phyloP scores from a whole-genome alignment of 306 rosid genomes.

The Gastrolobium bilobum region DNA sequence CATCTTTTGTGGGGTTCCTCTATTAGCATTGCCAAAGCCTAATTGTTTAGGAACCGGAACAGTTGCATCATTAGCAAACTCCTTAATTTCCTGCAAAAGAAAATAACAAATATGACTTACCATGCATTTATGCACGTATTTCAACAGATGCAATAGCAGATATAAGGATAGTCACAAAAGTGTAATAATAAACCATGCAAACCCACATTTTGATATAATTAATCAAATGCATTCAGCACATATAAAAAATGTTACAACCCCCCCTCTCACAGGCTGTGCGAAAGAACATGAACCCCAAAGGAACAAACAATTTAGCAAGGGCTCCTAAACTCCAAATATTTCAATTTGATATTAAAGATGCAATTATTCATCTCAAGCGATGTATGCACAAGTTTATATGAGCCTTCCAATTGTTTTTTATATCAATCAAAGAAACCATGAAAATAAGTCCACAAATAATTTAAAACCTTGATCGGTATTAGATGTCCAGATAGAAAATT shows the following conservation, averaged over 20 bases:
- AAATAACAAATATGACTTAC: constrained; percentile 30
- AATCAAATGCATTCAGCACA: constrained; percentile 16
- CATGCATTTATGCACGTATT: constrained; percentile 24
- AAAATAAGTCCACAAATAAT: no score
- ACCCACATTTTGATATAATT: constrained; percentile 11
- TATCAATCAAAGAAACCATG: no score
- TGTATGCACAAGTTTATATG: no score
- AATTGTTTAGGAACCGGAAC: constrained; percentile 40
- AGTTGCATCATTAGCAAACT: constrained; percentile 45
- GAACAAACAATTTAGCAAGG: background rate
- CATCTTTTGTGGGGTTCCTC: constrained; percentile 44
- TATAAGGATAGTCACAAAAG: constrained; percentile 30
- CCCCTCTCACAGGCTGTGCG: background rate
- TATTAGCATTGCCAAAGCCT: constrained; percentile 49
- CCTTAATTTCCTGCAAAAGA: constrained; percentile 60
- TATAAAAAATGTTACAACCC: background rate
- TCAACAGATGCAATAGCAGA: constrained; percentile 30
- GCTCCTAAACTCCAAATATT: background rate
- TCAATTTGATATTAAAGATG: background rate
- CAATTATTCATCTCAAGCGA: no score
- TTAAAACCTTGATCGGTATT: no score
- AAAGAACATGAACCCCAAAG: background rate
- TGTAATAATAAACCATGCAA: constrained; percentile 35
- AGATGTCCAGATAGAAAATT: no score
- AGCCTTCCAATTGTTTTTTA: no score